These are phyloP conservation scores for Penicillium atrosanguineum DNA, from an alignment of 495 filamentous ascomycete genomes.

Conservation along the genomic window DNA sequence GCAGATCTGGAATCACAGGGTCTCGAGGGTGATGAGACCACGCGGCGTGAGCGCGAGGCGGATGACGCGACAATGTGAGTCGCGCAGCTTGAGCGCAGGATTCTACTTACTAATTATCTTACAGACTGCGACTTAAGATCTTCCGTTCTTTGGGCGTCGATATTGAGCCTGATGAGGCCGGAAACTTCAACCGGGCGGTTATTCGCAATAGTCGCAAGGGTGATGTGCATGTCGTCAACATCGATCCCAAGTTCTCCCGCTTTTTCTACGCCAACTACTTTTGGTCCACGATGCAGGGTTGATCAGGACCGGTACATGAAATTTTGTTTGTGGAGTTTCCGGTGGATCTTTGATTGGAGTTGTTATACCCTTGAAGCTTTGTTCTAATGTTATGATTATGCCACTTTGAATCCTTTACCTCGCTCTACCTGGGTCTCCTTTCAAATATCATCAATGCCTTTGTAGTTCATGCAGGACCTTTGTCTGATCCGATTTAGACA, in stretches of 20 bases:
- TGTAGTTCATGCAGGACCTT: slow-evolving; percentile 23
- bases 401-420: neutral
- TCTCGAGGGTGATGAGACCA: slow-evolving; percentile 56
- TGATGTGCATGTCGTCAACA: slow-evolving; percentile 91
- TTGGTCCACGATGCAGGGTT: slow-evolving; percentile 76
- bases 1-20: slow-evolving; percentile 84
- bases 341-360: slow-evolving; percentile 13
- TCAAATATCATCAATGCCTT: slow-evolving; percentile 1
- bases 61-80: slow-evolving; percentile 57
- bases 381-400: slow-evolving; percentile 11
- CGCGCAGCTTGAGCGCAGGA: neutral
- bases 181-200: slow-evolving; percentile 80
- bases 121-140: slow-evolving; percentile 79
- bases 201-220: slow-evolving; percentile 84
- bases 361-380: slow-evolving; percentile 23
- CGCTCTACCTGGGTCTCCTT: neutral
- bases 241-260: slow-evolving; percentile 85
- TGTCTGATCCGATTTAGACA: slow-evolving; percentile 26
- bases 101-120: slow-evolving; percentile 9
- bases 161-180: slow-evolving; percentile 74
- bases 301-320: slow-evolving; percentile 3
- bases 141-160: slow-evolving; percentile 91
- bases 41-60: slow-evolving; percentile 57
- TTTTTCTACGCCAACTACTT: slow-evolving; percentile 97
- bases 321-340: slow-evolving; percentile 16